phyloP scores from a whole-genome alignment of 768 basidiomycete genomes.

The Termitomyces sp. region DNA sequence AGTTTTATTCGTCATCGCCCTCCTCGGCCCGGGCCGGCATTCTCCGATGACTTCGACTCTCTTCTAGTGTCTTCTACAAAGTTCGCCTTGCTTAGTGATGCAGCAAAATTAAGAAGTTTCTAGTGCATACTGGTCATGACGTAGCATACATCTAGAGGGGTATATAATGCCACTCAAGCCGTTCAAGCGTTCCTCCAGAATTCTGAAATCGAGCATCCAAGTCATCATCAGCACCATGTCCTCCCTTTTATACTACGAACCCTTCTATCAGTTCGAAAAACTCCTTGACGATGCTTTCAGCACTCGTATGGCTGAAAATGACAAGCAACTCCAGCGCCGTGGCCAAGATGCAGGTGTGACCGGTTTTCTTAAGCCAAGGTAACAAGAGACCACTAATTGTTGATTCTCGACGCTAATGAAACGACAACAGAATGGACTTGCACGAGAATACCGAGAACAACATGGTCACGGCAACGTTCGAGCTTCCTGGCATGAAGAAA shows the following conservation, averaged over 20 bases:
- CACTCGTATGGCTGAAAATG: conserved; percentile 2
- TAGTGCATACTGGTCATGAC: neutral
- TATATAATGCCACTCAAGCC: neutral
- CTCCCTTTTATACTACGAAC: conserved; percentile 35
- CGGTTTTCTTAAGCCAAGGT: conserved; percentile 20
- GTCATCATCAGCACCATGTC: conserved; percentile 11
- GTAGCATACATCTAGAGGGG: neutral
- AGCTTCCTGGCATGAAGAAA: conserved; percentile 51
- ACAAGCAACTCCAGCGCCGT: conserved; percentile 10
- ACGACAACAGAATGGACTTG: conserved; percentile 39
- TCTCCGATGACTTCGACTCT: neutral
- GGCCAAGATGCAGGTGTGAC: neutral
- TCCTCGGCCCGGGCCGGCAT: neutral
- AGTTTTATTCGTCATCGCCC: neutral
- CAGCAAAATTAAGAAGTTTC: neutral
- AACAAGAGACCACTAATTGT: neutral
- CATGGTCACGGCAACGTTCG: conserved; percentile 48
- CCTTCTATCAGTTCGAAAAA: conserved; percentile 40
- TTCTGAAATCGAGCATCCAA: neutral
- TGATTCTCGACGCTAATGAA: neutral
- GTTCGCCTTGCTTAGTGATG: neutral
- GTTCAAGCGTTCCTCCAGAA: too few species aligned
- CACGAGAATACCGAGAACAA: conserved; percentile 39
- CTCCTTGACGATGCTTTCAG: conserved; percentile 38
- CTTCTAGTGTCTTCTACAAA: neutral